Evolutionary conservation across 495 filamentous ascomycete genomes (phyloP), one percentile per base, ranked within the genome.

Genomic region (Podospora sp.): DNA sequence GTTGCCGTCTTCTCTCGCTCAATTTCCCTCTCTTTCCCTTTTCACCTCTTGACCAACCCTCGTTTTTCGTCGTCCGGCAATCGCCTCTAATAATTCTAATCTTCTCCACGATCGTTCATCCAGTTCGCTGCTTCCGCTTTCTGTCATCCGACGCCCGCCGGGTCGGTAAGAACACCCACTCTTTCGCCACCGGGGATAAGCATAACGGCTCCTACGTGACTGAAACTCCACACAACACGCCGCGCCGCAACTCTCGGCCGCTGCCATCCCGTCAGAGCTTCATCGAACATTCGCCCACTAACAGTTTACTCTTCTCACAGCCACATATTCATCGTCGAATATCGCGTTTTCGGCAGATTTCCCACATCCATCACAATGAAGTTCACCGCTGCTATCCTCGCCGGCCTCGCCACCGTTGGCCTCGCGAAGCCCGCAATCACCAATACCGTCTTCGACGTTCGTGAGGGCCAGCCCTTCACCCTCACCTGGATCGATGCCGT

Each of bases 341-440:
- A 51, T 36, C 51, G 20, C 27, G 18, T 29, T 46, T 27, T 24
- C 60, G 8, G 46, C 50, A 22, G 4, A 12, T 46, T 16, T 57
- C 21, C 6, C 62, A 62, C 55, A 60, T 66, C 50, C 66, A 65
- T 60, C 76, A 83, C 72, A 63, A 84, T 84, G 82, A 82, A 83
- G 79, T 75, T 73, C 71, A 69, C 74, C 53, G 63, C 70, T 55
- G 60, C 77, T 40, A 46, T 77, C 55, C 21, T 82, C 62, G 73
- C 76, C 67, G 75, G 74, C 63, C 70, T 84, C 68, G 76, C 77
- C 60, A 76, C 79, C 63, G 63, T 73, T 57, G 81, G 62, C 46
- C 68, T 73, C 60, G 81, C 80, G 60, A 68, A 73, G 68, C 67
- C 73, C 56, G 56, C 56, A n/a, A 60, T 84, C 71, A 78, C 75